These are phyloP conservation scores for Penicillium sp. DNA, from an alignment of 2,329 filamentous ascomycete species.

Conservation along the genomic window DNA sequence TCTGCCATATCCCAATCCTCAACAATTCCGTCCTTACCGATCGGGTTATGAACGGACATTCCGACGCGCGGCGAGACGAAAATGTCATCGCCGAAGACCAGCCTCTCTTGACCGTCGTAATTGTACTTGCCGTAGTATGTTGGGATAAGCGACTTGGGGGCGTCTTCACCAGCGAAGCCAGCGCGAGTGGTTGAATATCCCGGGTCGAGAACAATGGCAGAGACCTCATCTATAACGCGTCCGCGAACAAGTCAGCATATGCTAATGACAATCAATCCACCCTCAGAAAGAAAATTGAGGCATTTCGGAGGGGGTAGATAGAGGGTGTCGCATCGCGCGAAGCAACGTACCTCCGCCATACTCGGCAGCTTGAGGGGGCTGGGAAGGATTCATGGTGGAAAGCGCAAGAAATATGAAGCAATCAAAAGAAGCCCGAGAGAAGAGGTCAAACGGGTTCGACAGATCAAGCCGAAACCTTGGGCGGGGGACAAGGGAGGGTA, in stretches of 20 bases:
- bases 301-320: not conserved
- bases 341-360: slow-evolving; percentile 53
- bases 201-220: slow-evolving; percentile 92
- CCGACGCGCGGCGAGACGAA: slow-evolving; percentile 75
- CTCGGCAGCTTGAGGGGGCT: slow-evolving; percentile 51
- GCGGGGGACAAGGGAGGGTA: slow-evolving; percentile 11
- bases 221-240: slow-evolving; percentile 78
- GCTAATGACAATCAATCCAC: not conserved
- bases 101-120: slow-evolving; percentile 57
- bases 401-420: slow-evolving; percentile 7
- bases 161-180: slow-evolving; percentile 96
- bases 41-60: slow-evolving; percentile 89
- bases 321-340: slow-evolving; percentile 12
- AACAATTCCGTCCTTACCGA: slow-evolving; percentile 84
- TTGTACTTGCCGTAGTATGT: slow-evolving; percentile 78
- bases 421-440: not conserved
- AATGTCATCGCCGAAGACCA: slow-evolving; percentile 86
- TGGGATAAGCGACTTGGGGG: slow-evolving; percentile 89
- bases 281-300: not conserved
- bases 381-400: slow-evolving; percentile 47
- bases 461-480: slow-evolving; percentile 16
- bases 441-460: slow-evolving; percentile 5
- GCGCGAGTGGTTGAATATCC: slow-evolving; percentile 90
- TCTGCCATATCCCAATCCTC: slow-evolving; percentile 95
- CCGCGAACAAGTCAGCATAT: slow-evolving; percentile 3